A percentile compares a stretch with the other conserved stretches of the same genome.
phyloP scores from a whole-genome alignment of 2,329 filamentous ascomycete species.

The Pyrenochaeta sp. region DNA sequence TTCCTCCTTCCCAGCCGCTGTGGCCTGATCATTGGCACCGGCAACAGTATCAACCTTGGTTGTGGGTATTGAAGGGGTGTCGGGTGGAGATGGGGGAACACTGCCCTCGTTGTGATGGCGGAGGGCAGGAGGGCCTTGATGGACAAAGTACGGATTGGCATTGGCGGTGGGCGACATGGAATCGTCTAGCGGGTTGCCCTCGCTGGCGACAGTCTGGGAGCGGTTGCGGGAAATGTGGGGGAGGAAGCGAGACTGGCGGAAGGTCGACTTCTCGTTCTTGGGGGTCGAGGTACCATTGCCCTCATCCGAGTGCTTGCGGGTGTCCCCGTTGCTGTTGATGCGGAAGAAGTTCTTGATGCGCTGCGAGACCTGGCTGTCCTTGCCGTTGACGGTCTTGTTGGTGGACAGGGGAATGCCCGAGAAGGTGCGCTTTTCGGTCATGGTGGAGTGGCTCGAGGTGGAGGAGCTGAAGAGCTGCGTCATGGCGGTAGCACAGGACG shows the following conservation, averaged over 20 bases:
- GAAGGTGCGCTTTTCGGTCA: constrained; percentile 58
- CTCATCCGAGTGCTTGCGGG: constrained; percentile 49
- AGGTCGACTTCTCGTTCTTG: constrained; percentile 71
- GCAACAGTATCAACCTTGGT: constrained; percentile 72
- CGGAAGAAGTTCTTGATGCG: constrained; percentile 75
- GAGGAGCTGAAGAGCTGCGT: constrained; percentile 54
- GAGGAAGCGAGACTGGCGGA: constrained; percentile 88
- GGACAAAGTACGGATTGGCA: constrained; percentile 96
- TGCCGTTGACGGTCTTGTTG: constrained; percentile 58
- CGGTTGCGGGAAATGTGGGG: constrained; percentile 86
- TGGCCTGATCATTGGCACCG: constrained; percentile 69
- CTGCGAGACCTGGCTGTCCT: constrained; percentile 64
- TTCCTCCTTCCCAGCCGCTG: constrained; percentile 88
- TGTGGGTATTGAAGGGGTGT: constrained; percentile 74
- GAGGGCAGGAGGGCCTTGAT: constrained; percentile 91
- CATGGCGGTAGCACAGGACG: constrained; percentile 35
- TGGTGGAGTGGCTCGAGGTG: constrained; percentile 44
- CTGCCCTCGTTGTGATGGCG: constrained; percentile 95
- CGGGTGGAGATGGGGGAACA: constrained; percentile 89
- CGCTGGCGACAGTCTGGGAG: constrained; percentile 89
- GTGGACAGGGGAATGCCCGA: constrained; percentile 54
- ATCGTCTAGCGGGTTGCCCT: constrained; percentile 90
- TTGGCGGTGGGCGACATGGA: constrained; percentile 88
- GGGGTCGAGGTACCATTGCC: constrained; percentile 48
- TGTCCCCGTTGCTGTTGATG: constrained; percentile 64